Base-by-base conservation (phyloP, 306 rosid species). In the Mimosa bimucronata region DNA sequence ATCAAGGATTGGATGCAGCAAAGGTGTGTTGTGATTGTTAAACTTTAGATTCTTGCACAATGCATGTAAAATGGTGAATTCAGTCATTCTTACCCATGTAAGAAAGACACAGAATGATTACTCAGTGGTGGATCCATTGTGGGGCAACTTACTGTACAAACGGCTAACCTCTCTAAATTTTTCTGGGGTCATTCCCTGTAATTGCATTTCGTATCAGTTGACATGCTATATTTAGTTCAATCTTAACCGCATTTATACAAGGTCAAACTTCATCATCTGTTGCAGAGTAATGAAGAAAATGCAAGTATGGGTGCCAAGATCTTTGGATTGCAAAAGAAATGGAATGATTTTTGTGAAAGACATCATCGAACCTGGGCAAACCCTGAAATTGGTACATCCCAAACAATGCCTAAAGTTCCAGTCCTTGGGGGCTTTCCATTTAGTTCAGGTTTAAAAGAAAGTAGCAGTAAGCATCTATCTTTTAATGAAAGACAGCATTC, bases 281-380 rank as follows among this genome's bases (percentile, higher is more conserved):
- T 87, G 95, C 97, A 94, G 97, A 72, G 85, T 77, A 73, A 72
- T 72, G 97, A 88, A 67, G 97, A 87, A 76, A 75, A 73, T 52
- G 78, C 86, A 31, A 83, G 81, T 77, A 58, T 80, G 87, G 83
- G 83, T 76, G 83, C 83, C 58, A 84, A 72, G 77, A 81, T 86
- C 71, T 66, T 77, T 77, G 92, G 70, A 71, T 81, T 86, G 79
- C 92, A 91, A 69, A 89, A 82, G 85, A 95, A 95, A 71, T 92
- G 98, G 98, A 89, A 83, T 73, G 91, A 88, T 68, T 77, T 84
- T 79, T 92, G 98, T 73, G 91, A 38, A 71, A 65, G 50, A 38
- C 86, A 78, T 85, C 96, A 84, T 85, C 96, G 86, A 34, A 18
- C 73, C 11, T 82, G 79, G 71, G 75, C 82, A 38, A 46, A 74